Evolutionary conservation across 371 early-diverging fungal genomes (phyloP), one percentile per base, ranked within the genome.

Genomic region (Mucor irregularis): DNA sequence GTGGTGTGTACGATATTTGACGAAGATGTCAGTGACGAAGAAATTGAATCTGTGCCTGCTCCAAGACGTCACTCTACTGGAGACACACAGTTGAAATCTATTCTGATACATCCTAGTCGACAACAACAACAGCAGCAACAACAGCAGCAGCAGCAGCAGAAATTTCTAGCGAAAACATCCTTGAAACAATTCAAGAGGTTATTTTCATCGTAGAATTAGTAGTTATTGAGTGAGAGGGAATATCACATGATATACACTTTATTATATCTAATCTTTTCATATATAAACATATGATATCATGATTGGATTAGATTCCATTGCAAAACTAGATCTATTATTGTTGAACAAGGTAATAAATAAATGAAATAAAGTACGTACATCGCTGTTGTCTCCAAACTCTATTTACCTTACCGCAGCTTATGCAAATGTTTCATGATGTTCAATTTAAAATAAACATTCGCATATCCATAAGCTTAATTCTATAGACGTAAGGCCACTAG

Each of bases 61-160:
- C 25, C 31, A 14, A 33, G 64, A 51, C 42, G 64, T 34, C 64
- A 60, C 28, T 64, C 64, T 10, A 64, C 64, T 22, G 64, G 64
- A 4, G 59, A 58, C 31, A 51, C 46, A 29, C 30, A 58, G 14
- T 26, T 24, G 13, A 46, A 52, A 28, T 46, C 39, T 14, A 44
- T 49, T n/a, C 22, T 45, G 26, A 51, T 50, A 38, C 40, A 3
- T 21, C 90, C 82, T 63, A 64, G 44, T 47, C 63, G 56, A 55
- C 73, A 73, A 57, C 74, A 74, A 39, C 82, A 82, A 8, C 82
- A 81, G 4, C 45, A 5, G 16, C 13, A 17, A 40, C 21, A 21
- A 16, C n/a, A 42, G 21, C 22, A 14, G 4, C 21, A 21, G 21
- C 38, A 22, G 16, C 29, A 21, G n/a, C 25, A 3, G 25, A 26